These are phyloP conservation scores for Aschersonia sp. DNA, from an alignment of 2,329 filamentous ascomycete species.

Conservation along the genomic window DNA sequence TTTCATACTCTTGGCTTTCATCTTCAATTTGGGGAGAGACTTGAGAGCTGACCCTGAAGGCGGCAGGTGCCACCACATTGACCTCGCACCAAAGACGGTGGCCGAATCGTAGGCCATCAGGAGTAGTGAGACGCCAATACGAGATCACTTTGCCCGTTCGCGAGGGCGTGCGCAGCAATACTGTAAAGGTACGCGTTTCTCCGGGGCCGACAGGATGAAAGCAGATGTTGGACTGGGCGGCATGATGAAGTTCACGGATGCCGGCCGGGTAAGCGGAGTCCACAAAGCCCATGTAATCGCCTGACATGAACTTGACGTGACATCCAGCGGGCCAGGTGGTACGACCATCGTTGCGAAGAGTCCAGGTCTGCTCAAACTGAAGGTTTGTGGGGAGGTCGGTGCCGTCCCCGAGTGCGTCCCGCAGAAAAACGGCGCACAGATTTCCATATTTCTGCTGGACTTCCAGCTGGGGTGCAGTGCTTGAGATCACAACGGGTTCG, in stretches of 20 bases:
- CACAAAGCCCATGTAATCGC: conserved; percentile 91
- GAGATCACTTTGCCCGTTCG: conserved; percentile 73
- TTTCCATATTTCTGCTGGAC: conserved; percentile 12
- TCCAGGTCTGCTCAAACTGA: conserved; percentile 83
- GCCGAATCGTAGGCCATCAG: conserved; percentile 71
- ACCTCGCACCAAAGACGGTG: conserved; percentile 95
- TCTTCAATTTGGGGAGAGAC: conserved; percentile 7
- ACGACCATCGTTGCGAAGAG: conserved; percentile 71
- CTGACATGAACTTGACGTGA: conserved; percentile 80
- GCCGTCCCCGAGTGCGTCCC: conserved; percentile 68
- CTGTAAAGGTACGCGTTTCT: conserved; percentile 66
- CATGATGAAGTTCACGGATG: conserved; percentile 59
- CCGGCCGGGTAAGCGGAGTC: conserved; percentile 70
- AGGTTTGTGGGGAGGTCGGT: conserved; percentile 55
- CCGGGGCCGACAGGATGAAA: conserved; percentile 55
- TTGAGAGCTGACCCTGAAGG: conserved; percentile 8
- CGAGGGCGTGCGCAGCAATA: conserved; percentile 67
- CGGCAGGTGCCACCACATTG: conserved; percentile 38
- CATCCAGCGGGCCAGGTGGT: conserved; percentile 77
- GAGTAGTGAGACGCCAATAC: conserved; percentile 87
- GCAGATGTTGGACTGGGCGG: conserved; percentile 71
- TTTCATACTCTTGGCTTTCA: conserved; percentile 7
- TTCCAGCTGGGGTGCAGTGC: not conserved
- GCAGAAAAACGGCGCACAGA: conserved; percentile 50
- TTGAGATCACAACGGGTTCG: not conserved